Evolutionary conservation across 225 moss, liverwort and hornwort species (phyloP), one percentile per base, ranked within the genome.

Genomic region (Physcomitrellopsis africana): DNA sequence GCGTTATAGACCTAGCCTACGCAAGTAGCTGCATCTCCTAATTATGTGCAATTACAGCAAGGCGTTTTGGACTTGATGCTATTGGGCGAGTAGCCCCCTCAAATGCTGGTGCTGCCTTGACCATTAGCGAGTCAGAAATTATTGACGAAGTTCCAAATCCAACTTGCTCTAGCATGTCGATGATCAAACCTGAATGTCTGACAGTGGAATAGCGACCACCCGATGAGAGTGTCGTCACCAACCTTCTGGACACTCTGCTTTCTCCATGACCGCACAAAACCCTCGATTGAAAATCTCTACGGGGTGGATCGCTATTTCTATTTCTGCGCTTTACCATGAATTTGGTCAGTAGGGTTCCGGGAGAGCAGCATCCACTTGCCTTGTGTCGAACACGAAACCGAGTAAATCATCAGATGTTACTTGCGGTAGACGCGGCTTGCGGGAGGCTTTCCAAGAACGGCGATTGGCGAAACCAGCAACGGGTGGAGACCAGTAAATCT

Each of bases 401-500:
- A 51, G 24, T 41, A 52, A 66, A 41, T 60, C 46, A 14, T 16
- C 9, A 60, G 69, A 74, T 60, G 22, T 60, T 54, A 24, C 19
- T 26, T 24, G 8, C 9, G 17, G 32, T 37, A 44, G 43, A 53
- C 49, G 12, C 20, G 20, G 65, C 17, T 16, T 0, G 0, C 23
- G 12, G 3, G 7, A 27, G 11, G 0, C 11, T 0, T 14, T 12
- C 9, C 47, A 3, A 11, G 19, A 26, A 43, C 13, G 51, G 59
- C 24, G 42, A 44, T 11, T 5, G 10, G 9, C 46, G 56, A 41
- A 44, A 0, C 9, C 2, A 47, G 57, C 43, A 67, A 71, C 19
- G 68, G 58, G 72, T 80, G 83, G 83, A 55, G 42, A 65, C 20
- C 67, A 48, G 42, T 27, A 67, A n/a, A 42, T 56, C 63, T 24